Evolutionary conservation across 371 early-diverging fungal species (phyloP).

Genomic region (Actinomucor elegans): DNA sequence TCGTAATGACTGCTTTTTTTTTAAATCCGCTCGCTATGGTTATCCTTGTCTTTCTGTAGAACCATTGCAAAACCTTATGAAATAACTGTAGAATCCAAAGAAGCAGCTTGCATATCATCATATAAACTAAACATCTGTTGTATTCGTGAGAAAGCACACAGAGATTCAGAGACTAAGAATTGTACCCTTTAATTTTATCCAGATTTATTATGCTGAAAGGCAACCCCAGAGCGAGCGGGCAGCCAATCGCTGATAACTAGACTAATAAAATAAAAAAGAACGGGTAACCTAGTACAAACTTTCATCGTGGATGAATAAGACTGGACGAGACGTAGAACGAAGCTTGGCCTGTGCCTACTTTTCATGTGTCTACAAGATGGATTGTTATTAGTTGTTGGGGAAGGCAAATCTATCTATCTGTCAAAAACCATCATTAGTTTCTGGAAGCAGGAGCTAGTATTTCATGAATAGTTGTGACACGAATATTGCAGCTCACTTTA

Average conservation of each 20-base stretch:
- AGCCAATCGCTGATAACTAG: neutral
- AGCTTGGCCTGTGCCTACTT: constrained; percentile 1
- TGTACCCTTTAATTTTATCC: neutral
- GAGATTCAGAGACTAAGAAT: neutral
- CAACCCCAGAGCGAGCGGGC: neutral
- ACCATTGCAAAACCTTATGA: neutral
- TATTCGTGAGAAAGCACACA: too few species aligned
- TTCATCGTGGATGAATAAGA: constrained; percentile 19
- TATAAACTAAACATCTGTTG: too few species aligned
- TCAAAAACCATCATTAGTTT: too few species aligned
- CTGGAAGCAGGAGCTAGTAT: too few species aligned
- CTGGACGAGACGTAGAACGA: constrained; percentile 2
- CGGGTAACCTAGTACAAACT: constrained; percentile 15
- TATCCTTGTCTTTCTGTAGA: too few species aligned
- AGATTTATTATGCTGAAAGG: neutral
- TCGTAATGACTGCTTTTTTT: neutral
- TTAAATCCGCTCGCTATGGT: too few species aligned
- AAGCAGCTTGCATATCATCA: neutral
- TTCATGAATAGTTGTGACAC: too few species aligned
- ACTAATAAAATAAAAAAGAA: neutral
- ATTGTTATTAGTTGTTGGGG: too few species aligned
- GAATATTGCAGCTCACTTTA: too few species aligned
- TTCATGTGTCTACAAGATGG: too few species aligned
- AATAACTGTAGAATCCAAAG: neutral
- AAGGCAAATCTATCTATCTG: too few species aligned